phyloP scores from a whole-genome alignment of 331 rosid genomes.

The Cydonia oblonga region DNA sequence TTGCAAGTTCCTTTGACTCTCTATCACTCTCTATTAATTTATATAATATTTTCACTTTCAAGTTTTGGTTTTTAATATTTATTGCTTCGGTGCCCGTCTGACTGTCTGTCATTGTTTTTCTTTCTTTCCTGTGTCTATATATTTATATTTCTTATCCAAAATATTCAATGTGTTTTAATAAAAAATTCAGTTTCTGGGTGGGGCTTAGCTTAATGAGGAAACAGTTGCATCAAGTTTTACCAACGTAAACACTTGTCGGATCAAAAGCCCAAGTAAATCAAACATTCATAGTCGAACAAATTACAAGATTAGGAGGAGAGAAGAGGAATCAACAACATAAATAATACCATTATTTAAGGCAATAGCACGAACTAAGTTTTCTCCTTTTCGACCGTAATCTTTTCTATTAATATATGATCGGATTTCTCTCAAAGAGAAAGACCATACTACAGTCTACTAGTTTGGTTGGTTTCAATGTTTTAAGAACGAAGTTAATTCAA shows the following conservation, averaged over 20 bases:
- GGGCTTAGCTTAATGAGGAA: neutral
- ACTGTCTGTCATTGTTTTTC: neutral
- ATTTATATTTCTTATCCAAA: neutral
- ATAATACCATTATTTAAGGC: too few species aligned
- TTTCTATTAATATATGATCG: too few species aligned
- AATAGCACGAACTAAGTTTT: too few species aligned
- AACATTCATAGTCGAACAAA: neutral
- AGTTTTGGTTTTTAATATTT: neutral
- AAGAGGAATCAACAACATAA: too few species aligned
- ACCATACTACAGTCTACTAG: too few species aligned
- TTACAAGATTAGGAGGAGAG: too few species aligned
- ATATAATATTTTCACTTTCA: constrained; percentile 4
- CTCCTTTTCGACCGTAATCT: too few species aligned
- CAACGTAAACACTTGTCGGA: neutral
- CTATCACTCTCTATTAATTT: neutral
- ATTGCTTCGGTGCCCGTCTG: neutral
- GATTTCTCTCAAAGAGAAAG: too few species aligned
- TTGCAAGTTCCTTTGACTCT: constrained; percentile 15
- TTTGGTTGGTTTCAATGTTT: too few species aligned
- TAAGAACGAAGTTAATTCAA: too few species aligned
- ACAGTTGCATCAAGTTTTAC: neutral
- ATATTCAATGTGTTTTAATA: neutral
- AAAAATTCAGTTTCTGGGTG: neutral
- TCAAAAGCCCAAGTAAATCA: neutral
- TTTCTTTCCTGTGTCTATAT: neutral